A percentile compares a stretch with the other conserved stretches of the same genome.
Evolutionary conservation across 495 filamentous ascomycete species (phyloP).

Genomic region (Penicillium dipodomyicola): DNA sequence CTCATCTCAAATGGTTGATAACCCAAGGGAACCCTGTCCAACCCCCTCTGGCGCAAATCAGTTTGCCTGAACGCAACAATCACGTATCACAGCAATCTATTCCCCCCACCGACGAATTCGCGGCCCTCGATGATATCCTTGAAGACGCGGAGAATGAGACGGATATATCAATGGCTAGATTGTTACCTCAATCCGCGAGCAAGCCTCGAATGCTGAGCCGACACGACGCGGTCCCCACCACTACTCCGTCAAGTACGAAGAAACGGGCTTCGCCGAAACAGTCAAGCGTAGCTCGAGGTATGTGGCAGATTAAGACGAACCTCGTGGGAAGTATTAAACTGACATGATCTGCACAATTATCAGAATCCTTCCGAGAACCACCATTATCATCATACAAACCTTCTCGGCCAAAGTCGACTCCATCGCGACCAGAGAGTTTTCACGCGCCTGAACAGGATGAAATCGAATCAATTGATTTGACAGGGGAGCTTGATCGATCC

Average conservation of each 20-base stretch:
- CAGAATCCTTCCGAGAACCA: constrained; percentile 18
- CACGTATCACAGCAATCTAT: constrained; percentile 18
- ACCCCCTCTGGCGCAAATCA: constrained; percentile 31
- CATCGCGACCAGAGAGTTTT: constrained; percentile 23
- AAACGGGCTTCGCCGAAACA: constrained; percentile 23
- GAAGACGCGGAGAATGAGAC: constrained; percentile 29
- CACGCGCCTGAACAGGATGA: constrained; percentile 27
- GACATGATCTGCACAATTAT: not conserved
- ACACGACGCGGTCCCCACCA: constrained; percentile 15
- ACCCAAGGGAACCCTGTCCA: constrained; percentile 39
- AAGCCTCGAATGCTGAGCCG: constrained; percentile 50
- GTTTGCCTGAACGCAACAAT: constrained; percentile 21
- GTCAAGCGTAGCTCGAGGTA: constrained; percentile 26
- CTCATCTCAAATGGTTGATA: constrained; percentile 53
- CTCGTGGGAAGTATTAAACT: not conserved
- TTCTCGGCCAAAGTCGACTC: constrained; percentile 20
- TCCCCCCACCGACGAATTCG: constrained; percentile 23
- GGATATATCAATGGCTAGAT: constrained; percentile 53
- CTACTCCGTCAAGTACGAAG: constrained; percentile 28
- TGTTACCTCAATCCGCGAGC: constrained; percentile 51
- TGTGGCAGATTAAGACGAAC: not conserved
- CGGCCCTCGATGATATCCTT: constrained; percentile 21
- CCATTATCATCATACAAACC: constrained; percentile 22
- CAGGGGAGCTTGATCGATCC: constrained; percentile 50
- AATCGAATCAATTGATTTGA: constrained; percentile 71